phyloP scores from a whole-genome alignment of 768 basidiomycete species.

The Termitomyces sp. region DNA sequence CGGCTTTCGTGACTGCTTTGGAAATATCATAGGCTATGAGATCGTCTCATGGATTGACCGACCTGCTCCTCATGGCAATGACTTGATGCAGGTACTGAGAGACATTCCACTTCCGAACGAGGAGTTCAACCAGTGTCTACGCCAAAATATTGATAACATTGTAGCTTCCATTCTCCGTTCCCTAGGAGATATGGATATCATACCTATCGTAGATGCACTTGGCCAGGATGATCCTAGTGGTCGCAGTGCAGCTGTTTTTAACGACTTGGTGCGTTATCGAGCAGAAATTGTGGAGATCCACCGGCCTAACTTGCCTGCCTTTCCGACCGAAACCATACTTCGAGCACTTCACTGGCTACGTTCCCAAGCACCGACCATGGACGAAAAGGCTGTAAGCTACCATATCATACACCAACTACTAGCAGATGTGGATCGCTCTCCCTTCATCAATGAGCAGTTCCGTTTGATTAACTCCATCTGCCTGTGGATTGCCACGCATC shows the following conservation, averaged over 20 bases:
- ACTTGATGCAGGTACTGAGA: slow-evolving; percentile 31
- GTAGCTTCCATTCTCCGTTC: slow-evolving; percentile 54
- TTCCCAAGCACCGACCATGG: slow-evolving; percentile 31
- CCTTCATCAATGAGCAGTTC: slow-evolving; percentile 80
- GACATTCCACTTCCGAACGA: slow-evolving; percentile 24
- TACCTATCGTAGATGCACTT: slow-evolving; percentile 47
- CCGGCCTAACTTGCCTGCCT: slow-evolving; percentile 62
- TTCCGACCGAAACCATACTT: slow-evolving; percentile 43
- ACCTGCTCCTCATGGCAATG: slow-evolving; percentile 14
- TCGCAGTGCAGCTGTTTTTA: slow-evolving; percentile 41
- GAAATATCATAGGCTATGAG: slow-evolving; percentile 62
- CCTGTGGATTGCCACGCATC: slow-evolving; percentile 65
- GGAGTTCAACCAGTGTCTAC: slow-evolving; percentile 33
- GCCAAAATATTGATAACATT: slow-evolving; percentile 49
- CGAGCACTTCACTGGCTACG: slow-evolving; percentile 59
- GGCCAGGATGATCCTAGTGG: slow-evolving; percentile 27
- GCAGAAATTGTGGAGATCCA: slow-evolving; percentile 44
- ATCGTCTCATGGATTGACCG: slow-evolving; percentile 44
- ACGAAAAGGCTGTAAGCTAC: slow-evolving; percentile 59
- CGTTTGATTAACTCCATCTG: slow-evolving; percentile 69
- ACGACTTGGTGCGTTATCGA: slow-evolving; percentile 48
- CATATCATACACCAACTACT: slow-evolving; percentile 76
- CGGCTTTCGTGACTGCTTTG: slow-evolving; percentile 59
- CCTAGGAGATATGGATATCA: slow-evolving; percentile 53
- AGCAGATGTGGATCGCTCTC: slow-evolving; percentile 55